Evolutionary conservation across 2,329 filamentous ascomycete genomes (phyloP).

Genomic region (Beauveria caledonica): DNA sequence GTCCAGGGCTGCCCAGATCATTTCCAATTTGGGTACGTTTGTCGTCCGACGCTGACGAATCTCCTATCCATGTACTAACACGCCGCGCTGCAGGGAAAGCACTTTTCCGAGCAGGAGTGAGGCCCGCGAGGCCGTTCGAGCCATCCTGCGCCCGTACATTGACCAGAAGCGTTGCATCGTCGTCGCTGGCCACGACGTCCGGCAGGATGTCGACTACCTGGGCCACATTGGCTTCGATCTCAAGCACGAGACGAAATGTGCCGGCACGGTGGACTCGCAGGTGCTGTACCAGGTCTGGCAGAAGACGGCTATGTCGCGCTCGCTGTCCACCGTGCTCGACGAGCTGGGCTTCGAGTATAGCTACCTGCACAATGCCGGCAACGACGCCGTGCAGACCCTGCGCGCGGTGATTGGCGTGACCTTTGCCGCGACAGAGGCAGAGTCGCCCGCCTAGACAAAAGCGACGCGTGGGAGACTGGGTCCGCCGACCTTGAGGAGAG

Average conservation of each 20-base stretch:
- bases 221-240: slow-evolving; percentile 55
- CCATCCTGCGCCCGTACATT: slow-evolving; percentile 27
- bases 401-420: slow-evolving; percentile 55
- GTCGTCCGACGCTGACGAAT: neutral
- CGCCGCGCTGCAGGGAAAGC: slow-evolving; percentile 27
- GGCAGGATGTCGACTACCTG: slow-evolving; percentile 62
- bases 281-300: slow-evolving; percentile 58
- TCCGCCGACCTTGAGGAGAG: neutral
- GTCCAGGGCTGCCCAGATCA: slow-evolving; percentile 63
- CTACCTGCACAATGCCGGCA: slow-evolving; percentile 79
- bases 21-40: slow-evolving; percentile 64
- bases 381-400: slow-evolving; percentile 75
- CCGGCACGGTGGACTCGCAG: slow-evolving; percentile 66
- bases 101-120: slow-evolving; percentile 30
- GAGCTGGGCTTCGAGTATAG: slow-evolving; percentile 54
- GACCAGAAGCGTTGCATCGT: slow-evolving; percentile 46
- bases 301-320: slow-evolving; percentile 42
- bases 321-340: slow-evolving; percentile 52
- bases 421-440: slow-evolving; percentile 18
- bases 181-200: slow-evolving; percentile 69
- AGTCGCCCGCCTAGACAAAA: slow-evolving; percentile 1
- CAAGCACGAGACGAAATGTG: slow-evolving; percentile 39
- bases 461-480: neutral
- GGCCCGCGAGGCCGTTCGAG: slow-evolving; percentile 26
- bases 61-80: neutral